phyloP scores from a whole-genome alignment of 2,329 filamentous ascomycete genomes.

The Fonsecaea nubica region DNA sequence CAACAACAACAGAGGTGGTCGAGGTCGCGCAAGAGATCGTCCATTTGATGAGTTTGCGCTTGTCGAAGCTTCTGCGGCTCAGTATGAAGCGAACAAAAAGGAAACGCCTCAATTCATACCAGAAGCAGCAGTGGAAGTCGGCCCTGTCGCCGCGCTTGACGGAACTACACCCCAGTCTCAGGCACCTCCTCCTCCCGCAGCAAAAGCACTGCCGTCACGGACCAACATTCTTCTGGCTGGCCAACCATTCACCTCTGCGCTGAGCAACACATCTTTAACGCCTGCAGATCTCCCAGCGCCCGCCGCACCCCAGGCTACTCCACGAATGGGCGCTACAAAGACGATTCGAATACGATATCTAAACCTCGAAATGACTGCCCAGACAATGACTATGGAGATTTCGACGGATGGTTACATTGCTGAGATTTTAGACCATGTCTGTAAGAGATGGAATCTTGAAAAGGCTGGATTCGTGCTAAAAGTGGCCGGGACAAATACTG shows the following conservation, averaged over 20 bases:
- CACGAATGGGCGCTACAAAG: conserved; percentile 64
- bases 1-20: conserved; percentile 68
- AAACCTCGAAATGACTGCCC: conserved; percentile 63
- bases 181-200: conserved; percentile 23
- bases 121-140: conserved; percentile 44
- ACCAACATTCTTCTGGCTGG: conserved; percentile 50
- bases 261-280: conserved; percentile 53
- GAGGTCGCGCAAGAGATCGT: conserved; percentile 66
- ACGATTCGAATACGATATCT: conserved; percentile 67
- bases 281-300: conserved; percentile 57
- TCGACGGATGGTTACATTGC: conserved; percentile 71
- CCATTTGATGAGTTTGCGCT: conserved; percentile 72
- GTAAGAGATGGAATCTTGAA: conserved; percentile 68
- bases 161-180: conserved; percentile 23
- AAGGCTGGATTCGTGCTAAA: conserved; percentile 69
- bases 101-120: conserved; percentile 59
- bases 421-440: conserved; percentile 69
- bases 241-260: conserved; percentile 54
- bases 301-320: conserved; percentile 53
- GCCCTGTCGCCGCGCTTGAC: conserved; percentile 39
- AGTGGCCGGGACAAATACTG: conserved; percentile 67
- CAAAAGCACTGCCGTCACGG: conserved; percentile 39
- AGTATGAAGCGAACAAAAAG: conserved; percentile 65
- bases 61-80: conserved; percentile 63
- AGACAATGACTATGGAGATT: conserved; percentile 61